These are phyloP conservation scores for Eimeria praecox DNA, from an alignment of 169 alveolate genomes.

Conservation along the genomic window DNA sequence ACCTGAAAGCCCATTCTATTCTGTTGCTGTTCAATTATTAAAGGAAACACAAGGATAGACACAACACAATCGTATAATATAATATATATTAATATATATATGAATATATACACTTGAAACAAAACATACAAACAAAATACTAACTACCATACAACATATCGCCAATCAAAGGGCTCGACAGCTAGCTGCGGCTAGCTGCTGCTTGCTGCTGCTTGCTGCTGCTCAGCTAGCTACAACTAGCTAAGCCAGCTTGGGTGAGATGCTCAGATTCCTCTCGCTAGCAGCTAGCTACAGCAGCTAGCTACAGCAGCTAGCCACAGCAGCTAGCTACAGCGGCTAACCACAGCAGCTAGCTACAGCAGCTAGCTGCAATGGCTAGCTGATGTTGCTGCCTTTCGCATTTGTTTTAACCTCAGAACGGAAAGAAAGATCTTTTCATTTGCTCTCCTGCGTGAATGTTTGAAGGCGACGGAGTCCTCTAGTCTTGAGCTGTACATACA, in stretches of 20 bases:
- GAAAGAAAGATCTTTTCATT: background rate
- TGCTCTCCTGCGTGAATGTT: background rate
- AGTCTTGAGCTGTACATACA: background rate
- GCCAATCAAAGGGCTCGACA: background rate
- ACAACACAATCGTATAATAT: background rate
- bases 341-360: no score
- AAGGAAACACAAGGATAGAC: background rate
- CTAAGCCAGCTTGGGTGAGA: no score
- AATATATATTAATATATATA: background rate
- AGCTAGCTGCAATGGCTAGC: slow-evolving; percentile 10
- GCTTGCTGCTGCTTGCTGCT: no score
- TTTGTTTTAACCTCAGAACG: background rate
- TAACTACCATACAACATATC: background rate
- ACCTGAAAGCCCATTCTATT: slow-evolving; percentile 15
- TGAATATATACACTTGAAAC: background rate
- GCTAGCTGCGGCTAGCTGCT: slow-evolving; percentile 6
- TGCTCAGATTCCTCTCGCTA: no score
- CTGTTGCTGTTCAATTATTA: background rate
- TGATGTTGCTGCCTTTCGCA: background rate
- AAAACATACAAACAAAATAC: background rate
- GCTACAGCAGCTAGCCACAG: no score
- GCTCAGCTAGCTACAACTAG: no score
- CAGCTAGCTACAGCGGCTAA: no score
- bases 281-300: background rate
- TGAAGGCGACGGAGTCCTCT: background rate